These are phyloP conservation scores for Arctium minus DNA, from an alignment of 129 eudicot genomes.

Conservation along the genomic window DNA sequence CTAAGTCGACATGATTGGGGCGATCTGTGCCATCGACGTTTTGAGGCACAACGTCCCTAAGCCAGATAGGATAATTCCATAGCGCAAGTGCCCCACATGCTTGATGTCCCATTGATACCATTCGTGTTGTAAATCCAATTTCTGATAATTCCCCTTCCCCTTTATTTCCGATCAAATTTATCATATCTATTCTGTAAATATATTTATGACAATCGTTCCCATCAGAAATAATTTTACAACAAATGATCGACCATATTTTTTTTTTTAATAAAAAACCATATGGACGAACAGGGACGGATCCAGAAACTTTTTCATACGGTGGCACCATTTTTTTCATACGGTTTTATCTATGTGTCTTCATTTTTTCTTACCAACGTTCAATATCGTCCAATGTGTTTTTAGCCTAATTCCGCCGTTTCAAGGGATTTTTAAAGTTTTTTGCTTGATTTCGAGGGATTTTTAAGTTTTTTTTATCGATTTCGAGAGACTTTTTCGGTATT, in stretches of 20 bases:
- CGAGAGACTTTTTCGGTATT: no score
- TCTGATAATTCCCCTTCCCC: conserved; percentile 33
- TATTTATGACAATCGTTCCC: not conserved
- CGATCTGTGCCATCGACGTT: conserved; percentile 46
- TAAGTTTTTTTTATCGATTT: no score
- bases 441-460: no score
- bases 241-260: not conserved
- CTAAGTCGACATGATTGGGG: conserved; percentile 46
- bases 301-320: no score
- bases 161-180: conserved; percentile 32
- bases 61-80: conserved; percentile 56
- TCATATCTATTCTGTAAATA: conserved; percentile 37
- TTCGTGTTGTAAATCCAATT: conserved; percentile 43
- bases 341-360: no score
- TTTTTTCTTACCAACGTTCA: no score
- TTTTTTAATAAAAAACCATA: no score
- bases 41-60: conserved; percentile 43
- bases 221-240: not conserved
- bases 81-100: conserved; percentile 56
- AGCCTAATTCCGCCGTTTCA: no score
- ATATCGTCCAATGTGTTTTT: no score
- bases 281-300: no score
- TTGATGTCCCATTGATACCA: conserved; percentile 81
- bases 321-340: no score
- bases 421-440: no score